These are phyloP conservation scores for Ogataea henricii DNA, from an alignment of 805 yeast species.

Conservation along the genomic window DNA sequence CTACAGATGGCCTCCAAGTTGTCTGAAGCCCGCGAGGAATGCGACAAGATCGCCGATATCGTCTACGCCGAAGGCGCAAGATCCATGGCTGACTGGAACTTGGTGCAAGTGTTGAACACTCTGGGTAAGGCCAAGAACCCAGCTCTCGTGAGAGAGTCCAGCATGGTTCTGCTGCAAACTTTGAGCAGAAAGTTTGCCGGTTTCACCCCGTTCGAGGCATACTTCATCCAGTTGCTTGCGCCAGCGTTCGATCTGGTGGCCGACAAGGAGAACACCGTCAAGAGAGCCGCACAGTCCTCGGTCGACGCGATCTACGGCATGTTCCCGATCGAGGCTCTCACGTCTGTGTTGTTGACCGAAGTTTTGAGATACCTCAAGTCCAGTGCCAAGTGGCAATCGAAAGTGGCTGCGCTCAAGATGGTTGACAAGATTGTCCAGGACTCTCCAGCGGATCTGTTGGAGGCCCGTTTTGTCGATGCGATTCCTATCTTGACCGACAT, in stretches of 20 bases:
- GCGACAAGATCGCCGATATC: slow-evolving; percentile 52
- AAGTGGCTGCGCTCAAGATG: slow-evolving; percentile 72
- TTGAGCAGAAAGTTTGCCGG: slow-evolving; percentile 62
- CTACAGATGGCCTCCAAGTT: slow-evolving; percentile 54
- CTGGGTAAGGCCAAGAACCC: slow-evolving; percentile 75
- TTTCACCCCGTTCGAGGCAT: slow-evolving; percentile 73
- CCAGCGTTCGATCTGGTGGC: slow-evolving; percentile 70
- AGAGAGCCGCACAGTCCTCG: slow-evolving; percentile 82
- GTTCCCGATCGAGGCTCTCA: slow-evolving; percentile 76
- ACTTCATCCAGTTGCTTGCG: slow-evolving; percentile 62
- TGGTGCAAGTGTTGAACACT: slow-evolving; percentile 63
- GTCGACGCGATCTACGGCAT: slow-evolving; percentile 67
- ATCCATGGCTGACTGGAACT: slow-evolving; percentile 62
- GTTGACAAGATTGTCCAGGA: slow-evolving; percentile 76
- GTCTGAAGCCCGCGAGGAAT: slow-evolving; percentile 56
- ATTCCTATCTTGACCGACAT: slow-evolving; percentile 86
- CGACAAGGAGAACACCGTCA: slow-evolving; percentile 86
- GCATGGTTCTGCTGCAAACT: slow-evolving; percentile 59
- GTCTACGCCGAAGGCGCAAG: slow-evolving; percentile 47
- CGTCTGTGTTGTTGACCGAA: slow-evolving; percentile 65
- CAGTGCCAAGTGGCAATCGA: slow-evolving; percentile 92
- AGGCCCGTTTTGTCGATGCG: slow-evolving; percentile 72
- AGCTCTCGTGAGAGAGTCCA: slow-evolving; percentile 74
- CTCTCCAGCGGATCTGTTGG: slow-evolving; percentile 83
- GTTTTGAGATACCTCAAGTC: slow-evolving; percentile 66